Percentiles rank a stretch among this genome's conserved stretches.
Conservation (phyloP, 192 early-diverging fungal species). For the Coemansia sp. region DNA sequence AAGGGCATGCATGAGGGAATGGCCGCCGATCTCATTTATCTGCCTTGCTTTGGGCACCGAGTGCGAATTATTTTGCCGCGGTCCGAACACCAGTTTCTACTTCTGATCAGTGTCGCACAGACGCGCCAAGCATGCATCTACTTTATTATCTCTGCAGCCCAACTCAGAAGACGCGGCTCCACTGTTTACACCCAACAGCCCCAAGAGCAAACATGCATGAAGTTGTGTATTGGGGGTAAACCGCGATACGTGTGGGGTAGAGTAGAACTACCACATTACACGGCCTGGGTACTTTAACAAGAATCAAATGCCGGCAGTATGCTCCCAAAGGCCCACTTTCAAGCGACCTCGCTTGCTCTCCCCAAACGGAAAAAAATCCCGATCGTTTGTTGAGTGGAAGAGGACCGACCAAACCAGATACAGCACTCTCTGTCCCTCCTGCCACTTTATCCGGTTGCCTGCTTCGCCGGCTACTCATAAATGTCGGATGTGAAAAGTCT, state of each 20-base stretch:
- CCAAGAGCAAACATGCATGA: constrained; percentile 1
- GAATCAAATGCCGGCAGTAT: neutral
- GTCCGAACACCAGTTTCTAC: neutral
- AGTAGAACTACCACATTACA: neutral
- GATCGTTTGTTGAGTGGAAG: neutral
- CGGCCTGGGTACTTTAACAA: neutral
- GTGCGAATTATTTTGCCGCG: neutral
- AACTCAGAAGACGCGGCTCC: neutral
- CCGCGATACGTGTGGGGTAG: neutral
- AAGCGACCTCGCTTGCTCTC: neutral
- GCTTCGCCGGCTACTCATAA: neutral
- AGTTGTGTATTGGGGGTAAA: neutral
- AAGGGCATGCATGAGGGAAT: neutral
- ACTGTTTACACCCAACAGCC: constrained; percentile 2
- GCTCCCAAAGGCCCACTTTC: neutral
- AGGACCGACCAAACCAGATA: neutral
- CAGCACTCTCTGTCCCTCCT: neutral
- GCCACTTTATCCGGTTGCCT: neutral
- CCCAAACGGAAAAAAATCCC: neutral
- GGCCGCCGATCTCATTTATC: constrained; percentile 5
- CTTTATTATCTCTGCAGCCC: neutral
- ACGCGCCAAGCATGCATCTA: neutral
- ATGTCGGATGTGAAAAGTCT: neutral
- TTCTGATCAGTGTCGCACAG: neutral
- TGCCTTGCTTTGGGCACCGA: neutral